Evolutionary conservation across 1,284 basidiomycete species (phyloP).

Genomic region (Vanrija humicola): DNA sequence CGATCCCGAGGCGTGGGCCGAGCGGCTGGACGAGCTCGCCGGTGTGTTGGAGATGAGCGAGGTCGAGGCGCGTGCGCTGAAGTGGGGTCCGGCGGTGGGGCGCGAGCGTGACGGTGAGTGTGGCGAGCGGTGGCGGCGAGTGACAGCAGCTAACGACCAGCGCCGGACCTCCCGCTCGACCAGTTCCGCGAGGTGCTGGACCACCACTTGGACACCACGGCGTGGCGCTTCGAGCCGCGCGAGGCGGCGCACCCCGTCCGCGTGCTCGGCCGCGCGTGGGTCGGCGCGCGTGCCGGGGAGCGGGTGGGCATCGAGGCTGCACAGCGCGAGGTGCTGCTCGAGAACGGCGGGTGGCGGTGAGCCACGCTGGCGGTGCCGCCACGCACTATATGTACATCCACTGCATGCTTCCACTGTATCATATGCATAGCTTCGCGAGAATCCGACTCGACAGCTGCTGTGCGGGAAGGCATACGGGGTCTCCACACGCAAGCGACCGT

Average conservation of each 20-base stretch:
- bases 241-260: conserved; percentile 20
- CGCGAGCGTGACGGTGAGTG: conserved; percentile 14
- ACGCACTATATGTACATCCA: neutral
- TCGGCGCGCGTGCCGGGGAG: conserved; percentile 1
- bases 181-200: conserved; percentile 33
- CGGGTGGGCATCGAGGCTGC: conserved; percentile 5
- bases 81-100: conserved; percentile 33
- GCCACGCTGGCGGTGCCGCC: neutral
- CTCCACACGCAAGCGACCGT: no score
- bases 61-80: conserved; percentile 32
- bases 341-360: conserved; percentile 3
- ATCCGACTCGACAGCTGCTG: no score
- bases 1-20: conserved; percentile 37
- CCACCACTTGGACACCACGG: conserved; percentile 32
- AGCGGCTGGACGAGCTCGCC: conserved; percentile 41
- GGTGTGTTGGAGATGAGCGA: conserved; percentile 40
- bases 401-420: neutral
- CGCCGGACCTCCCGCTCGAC: conserved; percentile 18
- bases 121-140: neutral
- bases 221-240: conserved; percentile 33
- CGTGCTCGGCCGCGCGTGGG: conserved; percentile 19
- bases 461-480: no score
- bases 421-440: neutral
- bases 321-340: conserved; percentile 2
- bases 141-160: conserved; percentile 1